Percentiles rank a stretch among this genome's conserved stretches.
phyloP scores from a whole-genome alignment of 2,329 filamentous ascomycete species.

The Erysiphe pulchra region DNA sequence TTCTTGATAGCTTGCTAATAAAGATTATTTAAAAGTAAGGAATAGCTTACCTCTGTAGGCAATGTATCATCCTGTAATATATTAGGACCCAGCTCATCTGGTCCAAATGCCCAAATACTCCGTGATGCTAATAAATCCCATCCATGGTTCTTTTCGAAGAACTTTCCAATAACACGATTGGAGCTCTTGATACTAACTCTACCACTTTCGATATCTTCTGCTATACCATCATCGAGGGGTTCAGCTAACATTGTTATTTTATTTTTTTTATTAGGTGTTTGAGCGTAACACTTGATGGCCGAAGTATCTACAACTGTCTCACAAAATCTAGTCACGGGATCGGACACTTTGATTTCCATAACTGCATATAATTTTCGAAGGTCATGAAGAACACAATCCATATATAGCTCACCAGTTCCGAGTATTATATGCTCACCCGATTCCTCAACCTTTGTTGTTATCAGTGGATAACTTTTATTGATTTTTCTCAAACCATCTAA shows the following conservation, averaged over 20 bases:
- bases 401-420: slow-evolving; percentile 94
- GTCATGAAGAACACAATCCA: slow-evolving; percentile 96
- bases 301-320: slow-evolving; percentile 96
- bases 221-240: slow-evolving; percentile 81
- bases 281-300: slow-evolving; percentile 89
- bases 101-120: slow-evolving; percentile 96
- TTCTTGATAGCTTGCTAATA: too few species aligned
- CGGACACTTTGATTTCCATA: slow-evolving; percentile 98
- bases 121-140: slow-evolving; percentile 87
- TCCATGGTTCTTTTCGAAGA: slow-evolving; percentile 90
- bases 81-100: slow-evolving; percentile 82
- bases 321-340: slow-evolving; percentile 90
- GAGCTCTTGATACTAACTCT: slow-evolving; percentile 82
- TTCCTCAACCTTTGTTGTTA: slow-evolving; percentile 93
- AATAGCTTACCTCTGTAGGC: slow-evolving; percentile 46
- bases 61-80: slow-evolving; percentile 93
- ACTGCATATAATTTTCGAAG: slow-evolving; percentile 82
- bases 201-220: slow-evolving; percentile 78
- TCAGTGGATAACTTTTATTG: slow-evolving; percentile 91
- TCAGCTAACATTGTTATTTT: slow-evolving; percentile 97
- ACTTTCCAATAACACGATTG: slow-evolving; percentile 77
- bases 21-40: too few species aligned
- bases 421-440: slow-evolving; percentile 89
- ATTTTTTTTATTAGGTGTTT: slow-evolving; percentile 98
- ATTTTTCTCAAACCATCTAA: slow-evolving; percentile 86